Evolutionary conservation across 2,329 filamentous ascomycete genomes (phyloP).

Genomic region (Aureobasidium subglaciale): DNA sequence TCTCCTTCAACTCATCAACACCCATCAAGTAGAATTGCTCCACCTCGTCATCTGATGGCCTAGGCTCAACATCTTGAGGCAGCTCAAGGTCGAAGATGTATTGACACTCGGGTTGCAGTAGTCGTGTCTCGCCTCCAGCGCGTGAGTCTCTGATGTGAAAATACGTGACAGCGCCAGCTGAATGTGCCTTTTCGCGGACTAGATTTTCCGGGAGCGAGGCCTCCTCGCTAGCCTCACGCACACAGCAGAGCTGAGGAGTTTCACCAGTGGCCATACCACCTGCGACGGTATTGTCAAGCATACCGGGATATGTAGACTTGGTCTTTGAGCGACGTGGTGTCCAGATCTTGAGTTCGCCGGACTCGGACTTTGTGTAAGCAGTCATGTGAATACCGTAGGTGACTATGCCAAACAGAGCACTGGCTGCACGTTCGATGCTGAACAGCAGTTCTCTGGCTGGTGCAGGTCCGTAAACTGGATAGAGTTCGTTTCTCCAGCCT

Average conservation of each 20-base stretch:
- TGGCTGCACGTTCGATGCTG: conserved; percentile 69
- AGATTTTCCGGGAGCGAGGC: conserved; percentile 67
- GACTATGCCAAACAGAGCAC: conserved; percentile 65
- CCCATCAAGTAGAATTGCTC: conserved; percentile 73
- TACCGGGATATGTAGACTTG: conserved; percentile 84
- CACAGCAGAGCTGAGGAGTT: conserved; percentile 68
- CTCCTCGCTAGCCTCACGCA: conserved; percentile 85
- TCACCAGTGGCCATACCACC: conserved; percentile 78
- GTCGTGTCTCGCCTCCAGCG: conserved; percentile 70
- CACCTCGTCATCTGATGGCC: conserved; percentile 82
- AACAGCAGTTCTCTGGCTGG: conserved; percentile 56
- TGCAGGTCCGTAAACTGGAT: conserved; percentile 62
- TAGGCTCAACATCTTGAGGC: conserved; percentile 57
- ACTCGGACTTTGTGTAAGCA: conserved; percentile 53
- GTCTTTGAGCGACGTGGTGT: conserved; percentile 65
- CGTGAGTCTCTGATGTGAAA: conserved; percentile 69
- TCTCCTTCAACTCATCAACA: conserved; percentile 66
- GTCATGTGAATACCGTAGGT: conserved; percentile 76
- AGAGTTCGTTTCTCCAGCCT: conserved; percentile 75
- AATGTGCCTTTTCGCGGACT: conserved; percentile 53
- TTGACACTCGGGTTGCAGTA: conserved; percentile 85
- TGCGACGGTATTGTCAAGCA: conserved; percentile 92
- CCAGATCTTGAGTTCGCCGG: conserved; percentile 67
- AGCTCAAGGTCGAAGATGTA: conserved; percentile 88
- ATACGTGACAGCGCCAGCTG: conserved; percentile 72